Percentiles rank a stretch among this genome's conserved stretches.
Evolutionary conservation across 306 rosid genomes (phyloP).

Genomic region (Sesbania bispinosa): DNA sequence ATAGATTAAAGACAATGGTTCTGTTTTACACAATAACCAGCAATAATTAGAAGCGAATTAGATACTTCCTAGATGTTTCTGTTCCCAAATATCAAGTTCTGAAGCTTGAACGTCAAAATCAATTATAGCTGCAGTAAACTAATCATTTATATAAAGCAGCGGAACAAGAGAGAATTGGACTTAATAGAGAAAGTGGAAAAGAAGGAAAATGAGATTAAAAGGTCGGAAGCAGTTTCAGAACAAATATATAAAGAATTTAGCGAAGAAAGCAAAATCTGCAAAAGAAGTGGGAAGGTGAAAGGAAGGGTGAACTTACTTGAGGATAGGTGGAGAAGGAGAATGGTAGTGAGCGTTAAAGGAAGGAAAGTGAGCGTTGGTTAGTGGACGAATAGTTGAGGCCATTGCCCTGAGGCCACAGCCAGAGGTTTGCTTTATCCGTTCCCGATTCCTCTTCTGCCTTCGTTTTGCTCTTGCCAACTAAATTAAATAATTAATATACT

Average conservation of each 20-base stretch:
- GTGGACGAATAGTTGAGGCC: slow-evolving; percentile 48
- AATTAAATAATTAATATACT: no score
- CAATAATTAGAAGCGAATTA: neutral
- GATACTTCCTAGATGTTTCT: neutral
- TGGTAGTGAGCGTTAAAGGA: slow-evolving; percentile 3
- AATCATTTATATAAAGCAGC: neutral
- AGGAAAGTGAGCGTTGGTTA: slow-evolving; percentile 24
- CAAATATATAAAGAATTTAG: neutral
- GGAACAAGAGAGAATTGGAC: neutral
- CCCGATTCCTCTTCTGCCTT: neutral
- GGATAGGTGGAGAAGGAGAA: slow-evolving; percentile 23
- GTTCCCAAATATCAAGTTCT: neutral
- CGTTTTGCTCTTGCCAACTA: no score
- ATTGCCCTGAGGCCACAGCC: slow-evolving; percentile 27
- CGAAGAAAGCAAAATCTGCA: neutral
- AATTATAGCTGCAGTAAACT: neutral
- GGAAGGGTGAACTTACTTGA: slow-evolving; percentile 22
- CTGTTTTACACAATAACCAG: neutral
- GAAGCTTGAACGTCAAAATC: neutral
- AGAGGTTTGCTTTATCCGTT: neutral
- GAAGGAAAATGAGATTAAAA: neutral
- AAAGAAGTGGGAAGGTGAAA: slow-evolving; percentile 1
- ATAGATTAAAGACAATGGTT: neutral
- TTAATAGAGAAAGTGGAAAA: neutral
- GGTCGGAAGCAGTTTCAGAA: neutral